These are phyloP conservation scores for Lunasporangiospora selenospora DNA, from an alignment of 192 early-diverging fungal species.

Conservation along the genomic window DNA sequence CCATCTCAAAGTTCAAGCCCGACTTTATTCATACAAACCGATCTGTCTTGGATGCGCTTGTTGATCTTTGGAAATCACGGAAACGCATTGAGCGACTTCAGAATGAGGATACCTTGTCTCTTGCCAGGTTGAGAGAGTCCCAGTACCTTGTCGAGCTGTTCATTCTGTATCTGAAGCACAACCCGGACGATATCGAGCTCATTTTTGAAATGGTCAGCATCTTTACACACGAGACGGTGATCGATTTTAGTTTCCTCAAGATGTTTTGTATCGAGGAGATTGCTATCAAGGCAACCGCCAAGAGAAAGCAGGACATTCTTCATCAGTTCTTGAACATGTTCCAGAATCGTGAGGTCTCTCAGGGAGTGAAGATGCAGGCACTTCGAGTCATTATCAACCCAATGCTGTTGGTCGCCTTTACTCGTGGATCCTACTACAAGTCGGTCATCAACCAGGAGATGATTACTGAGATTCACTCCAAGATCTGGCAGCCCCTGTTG, in stretches of 20 bases:
- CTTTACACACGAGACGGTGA: slow-evolving; percentile 70
- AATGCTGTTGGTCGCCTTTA: slow-evolving; percentile 75
- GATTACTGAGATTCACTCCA: slow-evolving; percentile 64
- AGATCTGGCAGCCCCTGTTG: slow-evolving; percentile 62
- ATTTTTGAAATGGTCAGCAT: slow-evolving; percentile 79
- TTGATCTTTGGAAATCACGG: slow-evolving; percentile 52
- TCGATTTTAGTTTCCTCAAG: slow-evolving; percentile 68
- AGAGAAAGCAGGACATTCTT: slow-evolving; percentile 72
- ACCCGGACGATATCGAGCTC: slow-evolving; percentile 70
- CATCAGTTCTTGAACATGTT: slow-evolving; percentile 82
- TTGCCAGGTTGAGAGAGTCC: slow-evolving; percentile 55
- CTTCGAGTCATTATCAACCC: slow-evolving; percentile 89
- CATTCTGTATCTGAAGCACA: slow-evolving; percentile 66
- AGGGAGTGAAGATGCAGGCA: slow-evolving; percentile 72
- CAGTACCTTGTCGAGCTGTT: slow-evolving; percentile 76
- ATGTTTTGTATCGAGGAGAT: slow-evolving; percentile 78
- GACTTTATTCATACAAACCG: slow-evolving; percentile 57
- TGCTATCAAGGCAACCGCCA: slow-evolving; percentile 55
- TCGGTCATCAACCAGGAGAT: slow-evolving; percentile 67
- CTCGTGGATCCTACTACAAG: slow-evolving; percentile 53
- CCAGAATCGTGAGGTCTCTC: slow-evolving; percentile 61
- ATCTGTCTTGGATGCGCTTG: slow-evolving; percentile 60
- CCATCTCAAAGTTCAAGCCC: slow-evolving; percentile 58
- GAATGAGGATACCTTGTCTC: slow-evolving; percentile 50
- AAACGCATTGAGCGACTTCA: slow-evolving; percentile 54